Conservation (phyloP, 768 basidiomycete genomes). For the Tulasnella calospora region DNA sequence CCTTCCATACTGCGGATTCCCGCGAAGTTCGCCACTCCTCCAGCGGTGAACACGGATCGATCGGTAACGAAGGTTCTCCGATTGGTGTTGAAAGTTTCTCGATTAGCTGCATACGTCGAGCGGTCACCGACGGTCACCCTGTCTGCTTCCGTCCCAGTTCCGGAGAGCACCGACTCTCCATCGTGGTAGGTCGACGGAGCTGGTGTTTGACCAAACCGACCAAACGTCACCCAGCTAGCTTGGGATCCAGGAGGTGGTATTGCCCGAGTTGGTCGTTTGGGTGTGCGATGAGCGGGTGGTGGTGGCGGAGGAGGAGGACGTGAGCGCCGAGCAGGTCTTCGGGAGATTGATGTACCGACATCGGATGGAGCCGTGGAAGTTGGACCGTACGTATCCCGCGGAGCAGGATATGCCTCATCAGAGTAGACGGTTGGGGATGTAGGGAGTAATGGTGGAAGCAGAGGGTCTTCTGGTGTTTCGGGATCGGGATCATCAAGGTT, state of each 20-base stretch:
- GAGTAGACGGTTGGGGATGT: background rate
- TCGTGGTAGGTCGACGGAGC: background rate
- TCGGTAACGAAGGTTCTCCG: background rate
- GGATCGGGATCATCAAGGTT: background rate
- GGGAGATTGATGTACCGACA: background rate
- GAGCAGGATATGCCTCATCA: background rate
- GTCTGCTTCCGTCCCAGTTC: background rate
- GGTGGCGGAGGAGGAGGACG: background rate
- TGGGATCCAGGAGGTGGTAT: background rate
- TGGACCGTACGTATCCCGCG: background rate
- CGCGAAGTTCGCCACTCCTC: background rate
- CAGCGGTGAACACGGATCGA: background rate
- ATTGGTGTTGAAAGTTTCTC: background rate
- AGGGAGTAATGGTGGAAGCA: constrained; percentile 1
- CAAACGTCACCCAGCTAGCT: background rate
- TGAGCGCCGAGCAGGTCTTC: background rate
- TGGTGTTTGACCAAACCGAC: background rate
- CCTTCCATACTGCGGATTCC: background rate
- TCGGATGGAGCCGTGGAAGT: background rate
- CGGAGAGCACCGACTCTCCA: background rate
- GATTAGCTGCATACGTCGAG: background rate
- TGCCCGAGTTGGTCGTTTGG: background rate
- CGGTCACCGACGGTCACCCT: background rate
- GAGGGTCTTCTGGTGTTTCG: background rate
- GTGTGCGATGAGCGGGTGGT: background rate